A percentile compares a stretch with the other conserved stretches of the same genome.
phyloP scores from a whole-genome alignment of 768 basidiomycete genomes.

The Boletus huronensis region DNA sequence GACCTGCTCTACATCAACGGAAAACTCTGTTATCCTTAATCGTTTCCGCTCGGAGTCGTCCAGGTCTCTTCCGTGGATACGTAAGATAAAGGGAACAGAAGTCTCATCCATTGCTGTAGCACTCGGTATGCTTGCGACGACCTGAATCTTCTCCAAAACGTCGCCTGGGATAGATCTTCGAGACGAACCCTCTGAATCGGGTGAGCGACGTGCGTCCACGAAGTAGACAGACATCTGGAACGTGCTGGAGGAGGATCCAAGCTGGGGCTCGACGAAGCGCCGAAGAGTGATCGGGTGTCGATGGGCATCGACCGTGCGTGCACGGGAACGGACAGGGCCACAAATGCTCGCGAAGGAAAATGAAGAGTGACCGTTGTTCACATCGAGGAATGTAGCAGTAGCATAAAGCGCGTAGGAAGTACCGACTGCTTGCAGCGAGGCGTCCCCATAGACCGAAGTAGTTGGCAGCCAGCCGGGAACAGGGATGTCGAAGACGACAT shows the following conservation, averaged over 20 bases:
- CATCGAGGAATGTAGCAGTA: conserved; percentile 52
- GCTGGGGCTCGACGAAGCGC: conserved; percentile 50
- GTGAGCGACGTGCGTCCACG: conserved; percentile 37
- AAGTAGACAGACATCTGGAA: conserved; percentile 41
- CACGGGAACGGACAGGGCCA: conserved; percentile 48
- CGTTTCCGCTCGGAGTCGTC: conserved; percentile 46
- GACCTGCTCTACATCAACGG: conserved; percentile 55
- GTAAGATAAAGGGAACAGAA: conserved; percentile 52
- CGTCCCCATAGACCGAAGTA: conserved; percentile 46
- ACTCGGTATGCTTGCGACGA: conserved; percentile 61
- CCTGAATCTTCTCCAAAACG: conserved; percentile 58
- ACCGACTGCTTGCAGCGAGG: conserved; percentile 43
- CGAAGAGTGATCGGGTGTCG: conserved; percentile 44
- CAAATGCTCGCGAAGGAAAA: conserved; percentile 56
- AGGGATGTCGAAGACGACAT: conserved; percentile 74
- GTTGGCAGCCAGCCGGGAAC: conserved; percentile 91
- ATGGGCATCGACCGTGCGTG: conserved; percentile 39
- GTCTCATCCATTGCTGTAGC: conserved; percentile 45
- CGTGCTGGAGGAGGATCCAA: conserved; percentile 24
- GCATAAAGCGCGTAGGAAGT: conserved; percentile 67
- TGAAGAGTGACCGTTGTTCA: conserved; percentile 40
- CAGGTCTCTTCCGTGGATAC: conserved; percentile 56
- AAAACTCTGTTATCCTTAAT: conserved; percentile 54
- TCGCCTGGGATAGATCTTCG: conserved; percentile 45
- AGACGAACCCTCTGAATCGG: conserved; percentile 9